Percentiles rank a stretch among this genome's conserved stretches.
These are phyloP conservation scores for Agastache rugosa DNA, from an alignment of 257 asterid genomes.

Conservation along the genomic window DNA sequence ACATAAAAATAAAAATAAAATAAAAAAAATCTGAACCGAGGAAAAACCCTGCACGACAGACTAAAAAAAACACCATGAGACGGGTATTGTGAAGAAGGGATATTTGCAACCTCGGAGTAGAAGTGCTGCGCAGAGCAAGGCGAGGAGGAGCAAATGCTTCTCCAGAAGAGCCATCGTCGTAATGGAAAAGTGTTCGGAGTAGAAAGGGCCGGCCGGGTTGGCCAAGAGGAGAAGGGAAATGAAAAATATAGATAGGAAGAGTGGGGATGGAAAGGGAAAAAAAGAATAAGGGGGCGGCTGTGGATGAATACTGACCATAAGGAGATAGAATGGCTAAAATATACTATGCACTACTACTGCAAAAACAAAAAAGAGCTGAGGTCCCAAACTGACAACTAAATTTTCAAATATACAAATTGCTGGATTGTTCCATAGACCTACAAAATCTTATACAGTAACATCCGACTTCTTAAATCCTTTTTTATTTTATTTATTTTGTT, in stretches of 20 bases:
- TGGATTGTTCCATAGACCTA: conserved; percentile 41
- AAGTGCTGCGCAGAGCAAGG: conserved; percentile 44
- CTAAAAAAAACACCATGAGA: background rate
- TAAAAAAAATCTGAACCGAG: background rate
- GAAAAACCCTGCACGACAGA: background rate
- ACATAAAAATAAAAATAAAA: too few relatives aligned
- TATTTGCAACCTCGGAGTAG: conserved; percentile 54
- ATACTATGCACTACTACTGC: conserved; percentile 48
- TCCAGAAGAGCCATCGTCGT: conserved; percentile 43
- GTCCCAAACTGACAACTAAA: conserved; percentile 70
- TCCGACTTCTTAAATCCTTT: background rate
- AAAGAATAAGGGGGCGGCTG: conserved; percentile 27
- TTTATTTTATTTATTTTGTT: background rate
- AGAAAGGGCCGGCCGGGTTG: background rate
- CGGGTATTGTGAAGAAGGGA: background rate
- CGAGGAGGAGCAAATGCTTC: conserved; percentile 49
- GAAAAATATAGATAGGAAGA: conserved; percentile 42
- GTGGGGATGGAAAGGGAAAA: conserved; percentile 29
- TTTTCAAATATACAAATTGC: conserved; percentile 38
- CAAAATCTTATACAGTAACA: conserved; percentile 41
- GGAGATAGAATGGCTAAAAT: conserved; percentile 59
- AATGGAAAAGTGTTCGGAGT: conserved; percentile 10
- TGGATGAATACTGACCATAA: conserved; percentile 63
- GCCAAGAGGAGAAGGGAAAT: conserved; percentile 30
- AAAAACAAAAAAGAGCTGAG: conserved; percentile 45